Base-by-base conservation (phyloP, 2,329 filamentous ascomycete genomes). In the Fusarium longipes region DNA sequence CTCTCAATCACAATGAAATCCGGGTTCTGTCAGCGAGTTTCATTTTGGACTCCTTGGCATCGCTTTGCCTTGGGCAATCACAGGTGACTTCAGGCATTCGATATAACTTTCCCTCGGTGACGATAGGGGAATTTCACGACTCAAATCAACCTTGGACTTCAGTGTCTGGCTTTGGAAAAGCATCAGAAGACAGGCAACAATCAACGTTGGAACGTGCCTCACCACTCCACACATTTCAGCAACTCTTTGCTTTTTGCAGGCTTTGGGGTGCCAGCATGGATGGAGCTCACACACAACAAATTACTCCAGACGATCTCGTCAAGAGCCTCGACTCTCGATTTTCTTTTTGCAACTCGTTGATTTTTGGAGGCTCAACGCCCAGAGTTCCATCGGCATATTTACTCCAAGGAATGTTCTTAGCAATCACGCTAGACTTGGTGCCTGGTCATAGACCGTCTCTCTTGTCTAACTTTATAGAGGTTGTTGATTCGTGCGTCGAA, bases 21-120 rank as follows among this genome's bases (percentile, higher is more conserved):
- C 65, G 75, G 60, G 68, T 75, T 50, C 64, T 77, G 42, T 82
- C 87, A 22, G 87, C 86, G 6, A 90, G 88, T 63, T 87, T 89
- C 57, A 79, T 90, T 7, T 75, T 92, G 2, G 89, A 92, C 51
- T 86, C 84, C 15, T 75, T 89, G 22, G 74, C 89, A 15, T 84
- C 85, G 10, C 74, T 85, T 18, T 80, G 84, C 10, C 78, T 88
- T 5, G 77, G 81, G n/a, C 81, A 73, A 12, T 63, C 63, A 5
- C 70, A 73, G 42, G 62, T 67, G 36, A 70, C 71, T 6, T 60
- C 64, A 1, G 68, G 71, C 9, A 59, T 70, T 29, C 60, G 63
- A 17, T 55, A 69, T 33, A 65, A 47, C 1, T 39, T 73, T 22
- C 68, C 68, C 4, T 65, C 62, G 6, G 65, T 71, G 6, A 25